phyloP scores from a whole-genome alignment of 306 rosid species.

The Fagus crenata region DNA sequence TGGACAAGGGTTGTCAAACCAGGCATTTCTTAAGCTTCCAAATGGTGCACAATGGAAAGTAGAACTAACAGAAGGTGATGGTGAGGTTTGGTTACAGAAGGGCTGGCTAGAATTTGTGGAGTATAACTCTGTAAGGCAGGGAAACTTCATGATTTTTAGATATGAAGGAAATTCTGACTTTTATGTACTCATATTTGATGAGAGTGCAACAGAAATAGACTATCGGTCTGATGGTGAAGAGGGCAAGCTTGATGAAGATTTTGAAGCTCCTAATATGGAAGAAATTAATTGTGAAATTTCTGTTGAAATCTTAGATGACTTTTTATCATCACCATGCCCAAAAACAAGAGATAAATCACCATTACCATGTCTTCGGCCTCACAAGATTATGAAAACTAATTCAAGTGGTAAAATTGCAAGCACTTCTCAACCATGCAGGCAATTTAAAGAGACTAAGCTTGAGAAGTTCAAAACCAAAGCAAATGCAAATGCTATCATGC shows the following conservation, averaged over 20 bases:
- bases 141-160: constrained; percentile 15
- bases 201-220: constrained; percentile 23
- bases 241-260: background rate
- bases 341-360: constrained; percentile 5
- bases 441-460: too few species aligned
- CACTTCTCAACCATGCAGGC: too few species aligned
- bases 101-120: constrained; percentile 24
- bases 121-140: background rate
- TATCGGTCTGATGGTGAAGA: constrained; percentile 12
- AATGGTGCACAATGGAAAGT: constrained; percentile 22
- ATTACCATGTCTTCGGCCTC: background rate
- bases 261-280: background rate
- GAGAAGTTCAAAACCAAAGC: background rate
- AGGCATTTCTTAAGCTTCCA: constrained; percentile 1
- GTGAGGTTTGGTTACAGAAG: constrained; percentile 11
- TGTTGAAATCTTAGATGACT: constrained; percentile 3
- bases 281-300: background rate
- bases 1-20: constrained; percentile 10
- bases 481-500: background rate
- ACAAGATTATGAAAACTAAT: background rate
- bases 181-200: constrained; percentile 29
- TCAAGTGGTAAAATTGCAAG: background rate
- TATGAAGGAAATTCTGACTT: constrained; percentile 31
- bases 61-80: background rate
- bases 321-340: background rate